Evolutionary conservation across 2,329 filamentous ascomycete genomes (phyloP).

Genomic region (Stagonosporopsis cucurbitacearum): DNA sequence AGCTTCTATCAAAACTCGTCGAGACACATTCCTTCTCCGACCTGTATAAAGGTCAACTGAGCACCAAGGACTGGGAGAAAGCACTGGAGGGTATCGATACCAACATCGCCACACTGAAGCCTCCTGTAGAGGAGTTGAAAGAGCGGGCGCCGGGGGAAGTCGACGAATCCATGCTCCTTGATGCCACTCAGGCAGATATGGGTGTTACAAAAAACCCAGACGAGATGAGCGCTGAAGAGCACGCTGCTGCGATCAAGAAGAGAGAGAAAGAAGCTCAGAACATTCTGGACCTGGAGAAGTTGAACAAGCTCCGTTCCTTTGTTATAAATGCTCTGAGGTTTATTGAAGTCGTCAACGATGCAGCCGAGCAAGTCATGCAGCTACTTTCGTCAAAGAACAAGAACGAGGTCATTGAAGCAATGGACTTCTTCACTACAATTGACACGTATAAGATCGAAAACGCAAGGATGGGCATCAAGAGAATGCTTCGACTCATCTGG

Average conservation of each 20-base stretch:
- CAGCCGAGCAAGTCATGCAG: constrained; percentile 81
- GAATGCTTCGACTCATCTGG: constrained; percentile 97
- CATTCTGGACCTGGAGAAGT: constrained; percentile 83
- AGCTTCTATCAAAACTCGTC: constrained; percentile 84
- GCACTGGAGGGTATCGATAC: constrained; percentile 82
- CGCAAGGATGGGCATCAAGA: constrained; percentile 87
- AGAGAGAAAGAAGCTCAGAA: constrained; percentile 87
- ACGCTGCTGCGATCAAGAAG: constrained; percentile 74
- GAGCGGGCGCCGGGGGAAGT: constrained; percentile 71
- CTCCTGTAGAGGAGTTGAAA: constrained; percentile 75
- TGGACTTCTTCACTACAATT: constrained; percentile 96
- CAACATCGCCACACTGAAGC: constrained; percentile 81
- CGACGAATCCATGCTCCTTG: constrained; percentile 81
- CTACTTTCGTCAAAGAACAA: constrained; percentile 95
- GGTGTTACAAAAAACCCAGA: constrained; percentile 56
- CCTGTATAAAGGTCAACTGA: constrained; percentile 75
- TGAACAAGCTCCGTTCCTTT: constrained; percentile 87
- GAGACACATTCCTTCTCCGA: constrained; percentile 84
- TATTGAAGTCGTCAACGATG: constrained; percentile 86
- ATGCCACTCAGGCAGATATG: constrained; percentile 77
- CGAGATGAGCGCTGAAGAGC: constrained; percentile 82
- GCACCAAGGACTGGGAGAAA: constrained; percentile 82
- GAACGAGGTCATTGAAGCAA: constrained; percentile 97
- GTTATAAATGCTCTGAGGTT: constrained; percentile 94
- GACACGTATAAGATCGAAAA: constrained; percentile 97